Evolutionary conservation across 495 filamentous ascomycete genomes (phyloP).

Genomic region (Pseudoneurospora amorphoporcata): DNA sequence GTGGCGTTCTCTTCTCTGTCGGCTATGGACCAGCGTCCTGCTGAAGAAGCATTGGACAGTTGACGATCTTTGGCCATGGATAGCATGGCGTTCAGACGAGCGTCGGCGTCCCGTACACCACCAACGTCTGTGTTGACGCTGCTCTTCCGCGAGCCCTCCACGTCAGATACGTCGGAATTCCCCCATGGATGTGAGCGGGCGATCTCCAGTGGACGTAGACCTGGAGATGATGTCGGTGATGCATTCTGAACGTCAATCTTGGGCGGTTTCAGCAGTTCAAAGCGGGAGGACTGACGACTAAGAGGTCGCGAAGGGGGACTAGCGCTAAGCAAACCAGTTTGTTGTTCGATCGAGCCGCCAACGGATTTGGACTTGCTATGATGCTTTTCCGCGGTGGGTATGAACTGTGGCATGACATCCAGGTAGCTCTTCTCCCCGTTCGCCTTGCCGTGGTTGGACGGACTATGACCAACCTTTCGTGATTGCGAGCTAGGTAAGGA

Average conservation of each 20-base stretch:
- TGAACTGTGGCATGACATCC: conserved; percentile 32
- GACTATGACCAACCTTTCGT: conserved; percentile 3
- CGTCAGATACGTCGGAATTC: conserved; percentile 24
- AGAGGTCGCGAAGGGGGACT: conserved; percentile 19
- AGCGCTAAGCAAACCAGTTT: neutral
- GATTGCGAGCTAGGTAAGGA: conserved; percentile 13
- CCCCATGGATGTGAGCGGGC: conserved; percentile 3
- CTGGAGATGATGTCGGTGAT: conserved; percentile 32
- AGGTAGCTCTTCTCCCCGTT: conserved; percentile 25
- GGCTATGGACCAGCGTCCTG: conserved; percentile 62
- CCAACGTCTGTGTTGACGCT: conserved; percentile 6
- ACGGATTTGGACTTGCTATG: conserved; percentile 6
- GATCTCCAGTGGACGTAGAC: conserved; percentile 7
- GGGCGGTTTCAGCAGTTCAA: conserved; percentile 50
- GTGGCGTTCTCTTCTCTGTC: conserved; percentile 34
- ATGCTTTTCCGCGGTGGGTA: conserved; percentile 9
- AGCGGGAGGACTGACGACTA: conserved; percentile 35
- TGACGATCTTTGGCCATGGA: conserved; percentile 10
- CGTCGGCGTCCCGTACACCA: conserved; percentile 12
- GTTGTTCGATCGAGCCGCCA: conserved; percentile 1
- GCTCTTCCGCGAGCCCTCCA: conserved; percentile 19
- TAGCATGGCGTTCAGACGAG: conserved; percentile 19
- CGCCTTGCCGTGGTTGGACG: conserved; percentile 16
- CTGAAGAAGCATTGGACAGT: conserved; percentile 18
- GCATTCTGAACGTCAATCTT: conserved; percentile 48